These are phyloP conservation scores for Diplotaxis tenuifolia DNA, from an alignment of 345 rosid species.

Conservation along the genomic window DNA sequence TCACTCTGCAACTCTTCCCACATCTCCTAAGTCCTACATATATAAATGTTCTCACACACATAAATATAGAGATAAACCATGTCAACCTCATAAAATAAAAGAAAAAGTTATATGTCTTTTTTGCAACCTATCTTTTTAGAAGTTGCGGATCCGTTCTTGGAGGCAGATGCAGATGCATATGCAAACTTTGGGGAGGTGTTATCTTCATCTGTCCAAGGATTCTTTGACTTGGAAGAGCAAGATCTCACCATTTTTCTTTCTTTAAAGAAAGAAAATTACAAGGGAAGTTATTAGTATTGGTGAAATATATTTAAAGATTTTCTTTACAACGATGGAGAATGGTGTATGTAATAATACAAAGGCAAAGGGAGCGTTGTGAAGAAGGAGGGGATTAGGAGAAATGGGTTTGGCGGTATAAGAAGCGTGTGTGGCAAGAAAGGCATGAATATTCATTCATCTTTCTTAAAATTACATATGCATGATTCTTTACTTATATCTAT, in stretches of 20 bases:
- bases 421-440: constrained; percentile 44
- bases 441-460: constrained; percentile 34
- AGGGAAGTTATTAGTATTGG: not conserved
- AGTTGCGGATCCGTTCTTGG: constrained; percentile 29
- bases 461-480: constrained; percentile 29
- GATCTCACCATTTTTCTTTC: constrained; percentile 34
- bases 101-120: not conserved
- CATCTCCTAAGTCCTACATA: constrained; percentile 74
- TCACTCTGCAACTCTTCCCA: constrained; percentile 79
- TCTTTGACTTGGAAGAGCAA: constrained; percentile 34
- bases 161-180: constrained; percentile 27
- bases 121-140: constrained; percentile 35
- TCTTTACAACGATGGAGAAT: constrained; percentile 11
- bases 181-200: constrained; percentile 13
- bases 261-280: not conserved
- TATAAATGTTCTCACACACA: not conserved
- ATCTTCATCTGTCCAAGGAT: constrained; percentile 27
- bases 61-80: constrained; percentile 1
- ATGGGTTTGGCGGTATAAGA: constrained; percentile 38
- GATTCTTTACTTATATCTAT: constrained; percentile 18
- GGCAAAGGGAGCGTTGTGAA: constrained; percentile 39
- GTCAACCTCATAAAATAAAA: not conserved
- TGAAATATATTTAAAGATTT: not conserved
- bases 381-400: constrained; percentile 39
- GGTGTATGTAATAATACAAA: constrained; percentile 30